phyloP scores from a whole-genome alignment of 2,329 filamentous ascomycete genomes.

The Fusarium liriodendri region DNA sequence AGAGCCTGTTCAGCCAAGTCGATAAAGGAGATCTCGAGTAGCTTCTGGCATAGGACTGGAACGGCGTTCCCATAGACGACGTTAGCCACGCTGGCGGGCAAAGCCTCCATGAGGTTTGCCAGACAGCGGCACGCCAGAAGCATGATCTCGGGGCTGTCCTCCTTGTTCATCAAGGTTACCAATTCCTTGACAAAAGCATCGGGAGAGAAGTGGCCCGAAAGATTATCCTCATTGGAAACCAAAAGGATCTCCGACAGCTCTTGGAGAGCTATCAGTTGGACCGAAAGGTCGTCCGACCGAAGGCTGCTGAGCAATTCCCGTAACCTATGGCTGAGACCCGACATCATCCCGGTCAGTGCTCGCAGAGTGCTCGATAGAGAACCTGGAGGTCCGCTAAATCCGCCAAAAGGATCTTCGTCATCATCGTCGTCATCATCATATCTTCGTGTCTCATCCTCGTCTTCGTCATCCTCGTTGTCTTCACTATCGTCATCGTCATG shows the following conservation, averaged over 20 bases:
- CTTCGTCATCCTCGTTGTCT: conserved; percentile 47
- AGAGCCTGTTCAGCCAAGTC: conserved; percentile 96
- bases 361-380: conserved; percentile 83
- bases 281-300: conserved; percentile 85
- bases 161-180: conserved; percentile 90
- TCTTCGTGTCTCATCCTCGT: conserved; percentile 53
- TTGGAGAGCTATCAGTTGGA: conserved; percentile 92
- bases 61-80: conserved; percentile 98
- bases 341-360: conserved; percentile 92
- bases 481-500: conserved; percentile 54
- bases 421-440: conserved; percentile 70
- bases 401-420: conserved; percentile 72
- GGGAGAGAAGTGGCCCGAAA: conserved; percentile 93
- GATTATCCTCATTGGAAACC: conserved; percentile 95
- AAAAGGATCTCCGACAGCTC: conserved; percentile 93
- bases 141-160: conserved; percentile 98
- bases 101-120: conserved; percentile 96
- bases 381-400: conserved; percentile 73
- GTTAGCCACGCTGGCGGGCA: conserved; percentile 91
- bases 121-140: conserved; percentile 94
- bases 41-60: conserved; percentile 91
- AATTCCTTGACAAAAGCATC: conserved; percentile 97
- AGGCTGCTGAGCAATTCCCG: conserved; percentile 82
- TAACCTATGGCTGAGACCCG: conserved; percentile 81
- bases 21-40: conserved; percentile 96